A percentile compares a stretch with the other conserved stretches of the same genome.
Conservation (phyloP, 1,284 basidiomycete species). For the Cerioporus squamosus region DNA sequence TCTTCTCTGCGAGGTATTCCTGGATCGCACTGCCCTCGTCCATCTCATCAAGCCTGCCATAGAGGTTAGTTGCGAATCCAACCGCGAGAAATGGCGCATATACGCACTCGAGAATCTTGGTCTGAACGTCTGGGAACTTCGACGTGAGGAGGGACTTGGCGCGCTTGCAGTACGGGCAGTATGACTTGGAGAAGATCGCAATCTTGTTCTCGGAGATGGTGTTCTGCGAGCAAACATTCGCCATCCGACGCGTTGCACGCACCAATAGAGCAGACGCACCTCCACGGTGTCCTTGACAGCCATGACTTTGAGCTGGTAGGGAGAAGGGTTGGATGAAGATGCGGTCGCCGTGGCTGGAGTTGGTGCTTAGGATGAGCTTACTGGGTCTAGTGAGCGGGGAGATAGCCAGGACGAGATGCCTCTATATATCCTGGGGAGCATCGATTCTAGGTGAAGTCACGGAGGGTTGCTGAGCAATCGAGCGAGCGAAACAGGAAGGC, state of each 20-base stretch:
- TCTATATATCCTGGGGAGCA: constrained; percentile 35
- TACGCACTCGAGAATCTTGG: constrained; percentile 64
- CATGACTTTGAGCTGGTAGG: constrained; percentile 44
- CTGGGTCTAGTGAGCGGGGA: constrained; percentile 25
- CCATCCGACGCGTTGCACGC: background rate
- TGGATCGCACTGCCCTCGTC: constrained; percentile 65
- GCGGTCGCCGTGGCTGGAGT: constrained; percentile 29
- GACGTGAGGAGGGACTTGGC: constrained; percentile 60
- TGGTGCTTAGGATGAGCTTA: constrained; percentile 26
- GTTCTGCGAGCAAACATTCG: constrained; percentile 39
- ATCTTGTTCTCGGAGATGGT: constrained; percentile 62
- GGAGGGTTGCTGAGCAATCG: constrained; percentile 21
- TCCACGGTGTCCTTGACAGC: constrained; percentile 46
- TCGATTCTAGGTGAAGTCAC: constrained; percentile 8
- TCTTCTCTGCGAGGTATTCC: constrained; percentile 60
- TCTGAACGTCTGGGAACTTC: constrained; percentile 51
- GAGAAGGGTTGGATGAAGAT: constrained; percentile 41
- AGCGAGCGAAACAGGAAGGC: background rate
- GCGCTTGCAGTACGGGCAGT: constrained; percentile 60
- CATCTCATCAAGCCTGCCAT: constrained; percentile 43
- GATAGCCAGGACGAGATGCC: constrained; percentile 22
- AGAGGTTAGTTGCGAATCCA: background rate
- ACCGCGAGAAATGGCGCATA: background rate
- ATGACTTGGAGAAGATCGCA: constrained; percentile 73
- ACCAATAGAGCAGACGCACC: constrained; percentile 31